Conservation (phyloP, 2,329 filamentous ascomycete genomes). For the Aureobasidium uvarum region DNA sequence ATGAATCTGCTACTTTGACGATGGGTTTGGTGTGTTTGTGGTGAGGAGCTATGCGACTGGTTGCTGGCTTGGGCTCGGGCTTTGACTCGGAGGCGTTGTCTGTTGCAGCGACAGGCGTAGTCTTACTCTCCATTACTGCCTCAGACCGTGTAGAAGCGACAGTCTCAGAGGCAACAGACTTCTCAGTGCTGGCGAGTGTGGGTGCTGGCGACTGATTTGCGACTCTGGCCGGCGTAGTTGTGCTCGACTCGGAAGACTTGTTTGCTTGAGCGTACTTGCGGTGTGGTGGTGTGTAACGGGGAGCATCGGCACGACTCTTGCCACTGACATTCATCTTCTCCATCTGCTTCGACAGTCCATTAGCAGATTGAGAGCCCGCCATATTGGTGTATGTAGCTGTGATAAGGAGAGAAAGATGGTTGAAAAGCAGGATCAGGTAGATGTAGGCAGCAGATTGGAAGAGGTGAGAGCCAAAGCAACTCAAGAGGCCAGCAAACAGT, state of each 20-base stretch:
- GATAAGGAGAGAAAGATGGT: not conserved
- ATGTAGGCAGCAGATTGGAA: not conserved
- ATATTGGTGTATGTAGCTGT: not conserved
- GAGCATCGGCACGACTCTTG: not conserved
- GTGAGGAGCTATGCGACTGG: not conserved
- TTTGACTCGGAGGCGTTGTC: not conserved
- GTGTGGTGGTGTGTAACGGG: conserved; percentile 2
- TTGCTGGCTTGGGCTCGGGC: not conserved
- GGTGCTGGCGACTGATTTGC: not conserved
- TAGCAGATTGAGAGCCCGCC: not conserved
- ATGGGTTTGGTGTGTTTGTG: conserved; percentile 2
- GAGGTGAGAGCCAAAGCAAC: not conserved
- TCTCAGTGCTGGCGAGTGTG: not conserved
- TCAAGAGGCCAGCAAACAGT: not conserved
- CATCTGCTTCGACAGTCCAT: conserved; percentile 5
- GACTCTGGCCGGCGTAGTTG: not conserved
- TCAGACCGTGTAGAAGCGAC: not conserved
- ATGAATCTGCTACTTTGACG: conserved; percentile 62
- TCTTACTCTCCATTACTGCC: not conserved
- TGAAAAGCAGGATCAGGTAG: not conserved
- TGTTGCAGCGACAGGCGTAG: not conserved
- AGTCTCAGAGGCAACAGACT: too few species aligned
- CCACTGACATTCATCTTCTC: not conserved
- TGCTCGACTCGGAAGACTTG: not conserved
- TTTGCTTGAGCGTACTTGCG: conserved; percentile 14